Evolutionary conservation across 495 filamentous ascomycete species (phyloP).

Genomic region (Acidiella bohemica): DNA sequence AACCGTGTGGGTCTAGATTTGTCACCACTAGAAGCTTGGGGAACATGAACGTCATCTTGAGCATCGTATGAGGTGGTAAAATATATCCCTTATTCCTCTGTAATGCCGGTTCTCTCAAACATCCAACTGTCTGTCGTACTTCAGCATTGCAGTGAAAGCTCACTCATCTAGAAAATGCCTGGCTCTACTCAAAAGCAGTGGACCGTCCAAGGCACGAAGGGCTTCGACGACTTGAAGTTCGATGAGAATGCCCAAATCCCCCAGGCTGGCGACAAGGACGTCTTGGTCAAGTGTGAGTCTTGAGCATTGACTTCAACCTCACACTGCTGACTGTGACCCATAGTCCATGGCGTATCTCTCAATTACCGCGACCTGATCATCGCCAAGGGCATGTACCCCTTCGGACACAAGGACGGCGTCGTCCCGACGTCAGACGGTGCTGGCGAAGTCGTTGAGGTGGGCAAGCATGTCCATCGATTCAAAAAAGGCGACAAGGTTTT

Average conservation of each 20-base stretch:
- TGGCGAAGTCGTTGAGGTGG: constrained; percentile 56
- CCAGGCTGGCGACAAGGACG: neutral
- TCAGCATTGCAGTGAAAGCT: no score
- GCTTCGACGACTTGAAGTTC: neutral
- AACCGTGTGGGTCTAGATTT: no score
- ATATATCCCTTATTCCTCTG: no score
- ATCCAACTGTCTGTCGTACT: no score
- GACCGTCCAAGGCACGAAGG: neutral
- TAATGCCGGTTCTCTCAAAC: no score
- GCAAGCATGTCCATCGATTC: constrained; percentile 52
- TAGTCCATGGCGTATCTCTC: constrained; percentile 55
- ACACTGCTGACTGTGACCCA: neutral
- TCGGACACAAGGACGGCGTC: constrained; percentile 42
- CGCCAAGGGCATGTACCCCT: constrained; percentile 57
- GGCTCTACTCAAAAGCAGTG: neutral
- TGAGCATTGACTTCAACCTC: neutral
- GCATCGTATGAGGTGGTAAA: no score
- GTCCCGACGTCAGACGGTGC: constrained; percentile 68
- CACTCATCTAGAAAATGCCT: no score
- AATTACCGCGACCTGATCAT: constrained; percentile 79
- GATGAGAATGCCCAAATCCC: neutral
- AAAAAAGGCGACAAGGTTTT: constrained; percentile 57
- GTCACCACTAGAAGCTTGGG: no score
- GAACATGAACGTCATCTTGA: no score
- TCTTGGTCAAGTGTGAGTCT: neutral